These are phyloP conservation scores for Nemania sp. DNA, from an alignment of 2,329 filamentous ascomycete species.

Conservation along the genomic window DNA sequence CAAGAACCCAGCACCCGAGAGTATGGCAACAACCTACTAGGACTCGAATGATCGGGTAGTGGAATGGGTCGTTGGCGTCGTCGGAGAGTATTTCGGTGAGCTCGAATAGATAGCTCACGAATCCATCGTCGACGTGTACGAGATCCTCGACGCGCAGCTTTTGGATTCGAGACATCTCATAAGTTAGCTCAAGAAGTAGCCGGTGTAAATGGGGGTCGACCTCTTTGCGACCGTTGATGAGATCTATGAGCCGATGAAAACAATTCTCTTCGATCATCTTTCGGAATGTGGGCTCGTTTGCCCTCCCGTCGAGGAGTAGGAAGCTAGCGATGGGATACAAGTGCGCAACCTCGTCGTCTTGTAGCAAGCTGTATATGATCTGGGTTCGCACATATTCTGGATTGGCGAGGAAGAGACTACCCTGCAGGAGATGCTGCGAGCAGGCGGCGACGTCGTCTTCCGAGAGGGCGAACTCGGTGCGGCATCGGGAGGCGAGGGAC, in stretches of 20 bases:
- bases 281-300: constrained; percentile 77
- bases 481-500: constrained; percentile 73
- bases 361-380: constrained; percentile 85
- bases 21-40: constrained; percentile 64
- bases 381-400: constrained; percentile 88
- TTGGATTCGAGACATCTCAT: constrained; percentile 96
- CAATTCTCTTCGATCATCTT: constrained; percentile 86
- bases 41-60: constrained; percentile 92
- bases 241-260: constrained; percentile 80
- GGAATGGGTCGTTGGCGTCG: constrained; percentile 89
- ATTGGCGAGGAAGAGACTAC: constrained; percentile 73
- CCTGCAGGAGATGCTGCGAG: constrained; percentile 76
- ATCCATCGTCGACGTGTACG: constrained; percentile 75
- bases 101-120: constrained; percentile 81
- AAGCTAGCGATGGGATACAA: constrained; percentile 83
- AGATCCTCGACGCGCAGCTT: constrained; percentile 77
- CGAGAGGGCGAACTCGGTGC: constrained; percentile 73
- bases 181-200: constrained; percentile 83
- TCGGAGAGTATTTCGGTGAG: constrained; percentile 87
- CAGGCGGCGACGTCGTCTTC: constrained; percentile 82
- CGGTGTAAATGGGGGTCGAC: constrained; percentile 75
- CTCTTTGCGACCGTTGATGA: constrained; percentile 70
- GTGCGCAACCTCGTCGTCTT: constrained; percentile 84
- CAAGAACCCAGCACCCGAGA: not conserved
- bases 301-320: constrained; percentile 82